Evolutionary conservation across 805 yeast species (phyloP).

Genomic region (Candida arabinofermentans): DNA sequence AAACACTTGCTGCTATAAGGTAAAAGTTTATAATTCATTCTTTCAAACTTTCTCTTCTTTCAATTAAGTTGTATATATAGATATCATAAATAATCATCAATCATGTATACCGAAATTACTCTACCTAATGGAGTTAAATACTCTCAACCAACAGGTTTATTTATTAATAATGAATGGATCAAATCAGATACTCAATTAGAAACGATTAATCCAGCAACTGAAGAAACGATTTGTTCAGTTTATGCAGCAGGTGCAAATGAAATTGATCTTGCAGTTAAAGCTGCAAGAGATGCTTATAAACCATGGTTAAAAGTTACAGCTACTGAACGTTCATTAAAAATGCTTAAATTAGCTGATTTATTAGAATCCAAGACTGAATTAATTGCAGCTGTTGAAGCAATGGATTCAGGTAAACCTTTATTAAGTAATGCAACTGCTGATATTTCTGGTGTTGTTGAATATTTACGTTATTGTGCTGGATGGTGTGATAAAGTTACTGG

Average conservation of each 20-base stretch:
- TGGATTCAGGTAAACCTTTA: conserved; percentile 54
- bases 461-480: conserved; percentile 53
- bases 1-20: no score
- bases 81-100: no score
- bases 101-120: conserved; percentile 12
- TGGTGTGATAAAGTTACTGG: conserved; percentile 59
- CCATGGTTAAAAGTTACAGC: conserved; percentile 44
- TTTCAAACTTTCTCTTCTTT: no score
- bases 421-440: conserved; percentile 46
- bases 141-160: conserved; percentile 59
- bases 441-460: conserved; percentile 41
- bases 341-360: conserved; percentile 48
- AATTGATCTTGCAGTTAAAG: conserved; percentile 47
- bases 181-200: conserved; percentile 37
- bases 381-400: conserved; percentile 48
- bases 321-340: conserved; percentile 36
- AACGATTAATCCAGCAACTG: conserved; percentile 48
- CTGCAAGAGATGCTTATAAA: conserved; percentile 44
- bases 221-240: conserved; percentile 41
- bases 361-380: conserved; percentile 45
- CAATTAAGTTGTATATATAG: no score
- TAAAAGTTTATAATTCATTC: no score
- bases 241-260: conserved; percentile 45
- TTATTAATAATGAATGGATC: conserved; percentile 52
- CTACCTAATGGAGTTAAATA: conserved; percentile 47